Conservation (phyloP, 2,329 filamentous ascomycete genomes). For the Penicillium sp. region DNA sequence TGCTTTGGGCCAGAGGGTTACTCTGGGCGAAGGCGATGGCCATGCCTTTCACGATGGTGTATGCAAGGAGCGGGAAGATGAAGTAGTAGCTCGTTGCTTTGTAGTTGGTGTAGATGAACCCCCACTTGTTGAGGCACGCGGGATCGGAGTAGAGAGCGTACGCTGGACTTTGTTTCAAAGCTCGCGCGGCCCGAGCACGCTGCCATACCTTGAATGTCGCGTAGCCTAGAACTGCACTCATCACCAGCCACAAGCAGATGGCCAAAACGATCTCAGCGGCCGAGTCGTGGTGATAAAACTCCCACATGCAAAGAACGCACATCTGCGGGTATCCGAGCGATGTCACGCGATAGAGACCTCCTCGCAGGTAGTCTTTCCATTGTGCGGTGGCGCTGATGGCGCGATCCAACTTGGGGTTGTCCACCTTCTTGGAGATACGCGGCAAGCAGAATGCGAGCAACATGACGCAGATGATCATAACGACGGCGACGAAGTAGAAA, state of each 20-base stretch:
- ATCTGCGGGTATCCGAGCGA: conserved; percentile 91
- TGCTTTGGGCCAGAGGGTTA: conserved; percentile 68
- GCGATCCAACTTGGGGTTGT: conserved; percentile 67
- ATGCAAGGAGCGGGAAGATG: conserved; percentile 73
- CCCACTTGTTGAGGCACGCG: conserved; percentile 91
- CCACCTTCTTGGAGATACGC: conserved; percentile 69
- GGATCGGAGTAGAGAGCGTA: conserved; percentile 97
- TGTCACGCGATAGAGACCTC: conserved; percentile 85
- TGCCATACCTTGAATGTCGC: conserved; percentile 85
- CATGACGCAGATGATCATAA: conserved; percentile 69
- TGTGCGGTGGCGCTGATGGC: conserved; percentile 76
- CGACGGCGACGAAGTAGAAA: conserved; percentile 80
- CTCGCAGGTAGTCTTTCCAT: conserved; percentile 89
- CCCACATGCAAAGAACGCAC: conserved; percentile 87
- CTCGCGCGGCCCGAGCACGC: conserved; percentile 80
- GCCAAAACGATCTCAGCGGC: conserved; percentile 81
- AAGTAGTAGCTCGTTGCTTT: conserved; percentile 94
- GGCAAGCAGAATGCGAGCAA: conserved; percentile 75
- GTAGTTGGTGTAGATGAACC: conserved; percentile 95
- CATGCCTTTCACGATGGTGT: conserved; percentile 79
- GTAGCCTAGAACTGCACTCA: conserved; percentile 74
- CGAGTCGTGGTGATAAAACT: conserved; percentile 82
- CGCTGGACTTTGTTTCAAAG: conserved; percentile 90
- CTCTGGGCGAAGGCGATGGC: conserved; percentile 79
- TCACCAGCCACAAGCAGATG: conserved; percentile 81